A percentile compares a stretch with the other conserved stretches of the same genome.
Evolutionary conservation across 805 yeast genomes (phyloP).

Genomic region (Metschnikowia santaceciliae): DNA sequence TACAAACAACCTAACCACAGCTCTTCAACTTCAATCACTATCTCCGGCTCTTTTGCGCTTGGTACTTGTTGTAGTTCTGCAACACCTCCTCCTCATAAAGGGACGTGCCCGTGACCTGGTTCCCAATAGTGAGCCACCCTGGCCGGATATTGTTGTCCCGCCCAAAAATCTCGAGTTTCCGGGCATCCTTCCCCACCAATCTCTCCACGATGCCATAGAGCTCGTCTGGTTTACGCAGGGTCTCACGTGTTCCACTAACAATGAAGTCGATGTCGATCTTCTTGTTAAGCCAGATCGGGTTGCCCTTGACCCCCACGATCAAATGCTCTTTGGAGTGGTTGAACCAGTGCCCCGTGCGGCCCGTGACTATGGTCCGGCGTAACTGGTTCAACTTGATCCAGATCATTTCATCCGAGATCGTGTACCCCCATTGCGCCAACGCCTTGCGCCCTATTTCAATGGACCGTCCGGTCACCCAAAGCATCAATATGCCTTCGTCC

Average conservation of each 20-base stretch:
- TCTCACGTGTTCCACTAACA: constrained; percentile 82
- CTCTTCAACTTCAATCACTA: neutral
- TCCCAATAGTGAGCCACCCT: constrained; percentile 90
- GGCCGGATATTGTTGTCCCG: constrained; percentile 79
- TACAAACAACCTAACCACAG: too few relatives aligned
- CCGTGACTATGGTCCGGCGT: constrained; percentile 86
- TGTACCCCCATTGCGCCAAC: constrained; percentile 77
- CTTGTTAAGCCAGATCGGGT: constrained; percentile 65
- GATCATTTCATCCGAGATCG: constrained; percentile 69
- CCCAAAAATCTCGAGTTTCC: constrained; percentile 88
- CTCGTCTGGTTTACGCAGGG: constrained; percentile 90
- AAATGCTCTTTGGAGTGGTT: constrained; percentile 93
- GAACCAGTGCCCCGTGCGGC: constrained; percentile 96
- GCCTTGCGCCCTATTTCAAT: constrained; percentile 83
- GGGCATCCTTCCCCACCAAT: constrained; percentile 68
- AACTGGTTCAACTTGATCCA: constrained; percentile 93
- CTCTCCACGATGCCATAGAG: constrained; percentile 80
- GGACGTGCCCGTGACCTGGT: constrained; percentile 61
- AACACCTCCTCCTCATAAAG: constrained; percentile 57
- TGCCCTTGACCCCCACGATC: constrained; percentile 79
- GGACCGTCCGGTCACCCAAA: constrained; percentile 96
- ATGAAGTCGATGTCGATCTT: constrained; percentile 71
- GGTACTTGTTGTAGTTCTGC: constrained; percentile 28
- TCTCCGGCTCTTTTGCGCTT: constrained; percentile 1
- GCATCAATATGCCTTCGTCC: constrained; percentile 74